Conservation (phyloP, 2,329 filamentous ascomycete genomes). For the Pseudogymnoascus pannorum region DNA sequence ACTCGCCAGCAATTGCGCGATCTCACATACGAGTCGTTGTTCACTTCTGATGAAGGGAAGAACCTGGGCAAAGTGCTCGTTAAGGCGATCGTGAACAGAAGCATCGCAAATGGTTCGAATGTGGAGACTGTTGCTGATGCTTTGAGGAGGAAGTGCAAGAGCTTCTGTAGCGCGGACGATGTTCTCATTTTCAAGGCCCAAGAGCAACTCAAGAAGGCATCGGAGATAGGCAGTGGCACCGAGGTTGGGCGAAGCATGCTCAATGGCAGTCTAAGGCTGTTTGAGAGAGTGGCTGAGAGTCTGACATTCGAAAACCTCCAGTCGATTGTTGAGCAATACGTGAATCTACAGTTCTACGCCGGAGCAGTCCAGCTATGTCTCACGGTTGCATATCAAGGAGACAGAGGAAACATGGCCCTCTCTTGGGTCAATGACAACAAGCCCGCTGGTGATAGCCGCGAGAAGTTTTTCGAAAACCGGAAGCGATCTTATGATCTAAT, state of each 20-base stretch:
- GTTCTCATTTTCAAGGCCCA: conserved; percentile 98
- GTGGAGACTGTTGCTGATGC: conserved; percentile 96
- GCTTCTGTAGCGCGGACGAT: conserved; percentile 95
- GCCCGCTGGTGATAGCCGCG: conserved; percentile 63
- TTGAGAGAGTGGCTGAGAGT: conserved; percentile 79
- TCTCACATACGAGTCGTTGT: conserved; percentile 82
- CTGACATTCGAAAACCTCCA: conserved; percentile 75
- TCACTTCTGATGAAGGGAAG: conserved; percentile 70
- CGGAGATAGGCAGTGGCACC: conserved; percentile 66
- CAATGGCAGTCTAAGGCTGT: conserved; percentile 81
- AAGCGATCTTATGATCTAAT: conserved; percentile 81
- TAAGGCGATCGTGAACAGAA: conserved; percentile 95
- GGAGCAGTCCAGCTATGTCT: conserved; percentile 86
- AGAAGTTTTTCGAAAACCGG: conserved; percentile 60
- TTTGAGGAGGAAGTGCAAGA: conserved; percentile 84
- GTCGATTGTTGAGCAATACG: conserved; percentile 71
- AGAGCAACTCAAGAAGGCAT: conserved; percentile 83
- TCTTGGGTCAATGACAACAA: conserved; percentile 82
- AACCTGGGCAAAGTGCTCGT: conserved; percentile 90
- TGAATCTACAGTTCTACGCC: conserved; percentile 79
- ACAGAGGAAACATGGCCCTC: conserved; percentile 78
- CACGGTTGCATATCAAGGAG: conserved; percentile 72
- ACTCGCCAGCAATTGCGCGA: conserved; percentile 63
- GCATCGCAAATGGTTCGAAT: conserved; percentile 93
- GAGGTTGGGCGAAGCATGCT: conserved; percentile 72